Evolutionary conservation across 352 stramenopile genomes (phyloP).

Genomic region (Pythium aphanidermatum): DNA sequence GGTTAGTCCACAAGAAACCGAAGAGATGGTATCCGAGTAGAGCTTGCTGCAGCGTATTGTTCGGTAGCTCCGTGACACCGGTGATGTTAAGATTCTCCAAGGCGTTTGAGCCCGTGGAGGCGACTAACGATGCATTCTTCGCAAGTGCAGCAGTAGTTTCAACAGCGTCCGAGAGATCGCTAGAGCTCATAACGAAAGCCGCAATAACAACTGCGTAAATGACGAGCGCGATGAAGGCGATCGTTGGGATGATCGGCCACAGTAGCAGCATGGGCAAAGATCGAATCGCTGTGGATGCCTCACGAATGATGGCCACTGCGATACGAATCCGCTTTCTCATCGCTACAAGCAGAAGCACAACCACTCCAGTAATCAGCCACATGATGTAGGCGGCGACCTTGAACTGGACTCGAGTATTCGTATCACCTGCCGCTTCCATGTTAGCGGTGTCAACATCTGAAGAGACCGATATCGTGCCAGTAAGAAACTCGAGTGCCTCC

Average conservation of each 20-base stretch:
- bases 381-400: constrained; percentile 56
- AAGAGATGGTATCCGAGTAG: constrained; percentile 88
- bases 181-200: constrained; percentile 53
- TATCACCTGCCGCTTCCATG: constrained; percentile 22
- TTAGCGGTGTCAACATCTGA: constrained; percentile 20
- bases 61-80: constrained; percentile 32
- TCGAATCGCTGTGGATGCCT: constrained; percentile 59
- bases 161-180: constrained; percentile 30
- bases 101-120: constrained; percentile 5
- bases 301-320: constrained; percentile 61
- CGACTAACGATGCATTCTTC: neutral
- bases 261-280: constrained; percentile 52
- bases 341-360: constrained; percentile 54
- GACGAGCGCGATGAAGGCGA: constrained; percentile 47
- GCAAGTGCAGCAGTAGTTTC: constrained; percentile 15
- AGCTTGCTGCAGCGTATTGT: constrained; percentile 41
- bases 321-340: constrained; percentile 68
- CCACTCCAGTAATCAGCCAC: constrained; percentile 38
- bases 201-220: constrained; percentile 51
- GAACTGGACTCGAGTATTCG: constrained; percentile 48
- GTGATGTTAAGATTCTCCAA: constrained; percentile 14
- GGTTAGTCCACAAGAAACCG: constrained; percentile 94
- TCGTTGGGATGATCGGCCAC: constrained; percentile 50
- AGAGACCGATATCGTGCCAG: constrained; percentile 19
- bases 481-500: constrained; percentile 37